phyloP scores from a whole-genome alignment of 441 rosid genomes.

The Flueggea neowawraea region DNA sequence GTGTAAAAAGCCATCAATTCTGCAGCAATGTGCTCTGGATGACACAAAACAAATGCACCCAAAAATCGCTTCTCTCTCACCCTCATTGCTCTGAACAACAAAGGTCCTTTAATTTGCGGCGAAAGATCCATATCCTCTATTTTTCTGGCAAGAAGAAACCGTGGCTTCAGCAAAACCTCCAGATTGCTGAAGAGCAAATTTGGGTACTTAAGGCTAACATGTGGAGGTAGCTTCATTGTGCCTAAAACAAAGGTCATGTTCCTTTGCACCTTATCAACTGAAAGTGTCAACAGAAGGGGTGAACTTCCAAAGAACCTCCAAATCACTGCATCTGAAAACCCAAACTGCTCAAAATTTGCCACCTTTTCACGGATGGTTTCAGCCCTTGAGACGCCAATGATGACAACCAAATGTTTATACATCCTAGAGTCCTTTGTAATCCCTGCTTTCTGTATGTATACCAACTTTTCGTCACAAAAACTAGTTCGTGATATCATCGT shows the following conservation, averaged over 20 bases:
- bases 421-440: conserved; percentile 51
- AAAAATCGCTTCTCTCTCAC: conserved; percentile 65
- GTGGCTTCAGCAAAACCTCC: conserved; percentile 59
- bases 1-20: conserved; percentile 53
- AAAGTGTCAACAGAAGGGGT: conserved; percentile 59
- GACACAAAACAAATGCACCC: conserved; percentile 49
- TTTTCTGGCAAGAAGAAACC: conserved; percentile 48
- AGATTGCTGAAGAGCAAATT: conserved; percentile 47
- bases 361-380: conserved; percentile 68
- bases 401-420: conserved; percentile 64
- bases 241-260: conserved; percentile 76
- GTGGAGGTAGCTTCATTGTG: conserved; percentile 58
- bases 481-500: conserved; percentile 67
- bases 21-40: conserved; percentile 40
- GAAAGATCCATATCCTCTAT: conserved; percentile 54
- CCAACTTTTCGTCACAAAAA: conserved; percentile 62
- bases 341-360: conserved; percentile 72
- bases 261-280: conserved; percentile 78
- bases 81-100: conserved; percentile 47
- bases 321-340: conserved; percentile 60
- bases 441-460: conserved; percentile 49
- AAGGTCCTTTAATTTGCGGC: conserved; percentile 42
- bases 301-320: conserved; percentile 60
- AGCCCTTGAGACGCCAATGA: conserved; percentile 62
- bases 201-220: conserved; percentile 41